Conservation (phyloP, 495 filamentous ascomycete species). For the Sordaria brevicollis region DNA sequence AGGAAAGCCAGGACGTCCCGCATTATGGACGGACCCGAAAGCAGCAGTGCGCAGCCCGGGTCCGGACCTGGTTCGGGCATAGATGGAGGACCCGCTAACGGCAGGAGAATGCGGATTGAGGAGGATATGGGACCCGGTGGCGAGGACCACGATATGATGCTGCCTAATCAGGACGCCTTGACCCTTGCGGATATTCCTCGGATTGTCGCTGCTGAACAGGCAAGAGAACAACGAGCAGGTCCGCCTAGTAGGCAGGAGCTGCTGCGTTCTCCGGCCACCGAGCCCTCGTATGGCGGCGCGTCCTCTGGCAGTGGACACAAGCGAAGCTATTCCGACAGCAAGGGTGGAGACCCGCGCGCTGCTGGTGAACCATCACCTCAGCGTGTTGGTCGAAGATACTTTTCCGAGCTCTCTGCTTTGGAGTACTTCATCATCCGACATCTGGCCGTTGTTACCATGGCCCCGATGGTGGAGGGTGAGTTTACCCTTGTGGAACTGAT, state of each 20-base stretch:
- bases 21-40: constrained; percentile 87
- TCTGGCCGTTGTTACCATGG: constrained; percentile 90
- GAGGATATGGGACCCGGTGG: constrained; percentile 9
- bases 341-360: constrained; percentile 39
- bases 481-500: constrained; percentile 94
- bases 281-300: constrained; percentile 45
- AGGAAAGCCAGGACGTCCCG: constrained; percentile 82
- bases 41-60: constrained; percentile 62
- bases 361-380: constrained; percentile 39
- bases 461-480: constrained; percentile 78
- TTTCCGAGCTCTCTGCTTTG: constrained; percentile 88
- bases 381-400: constrained; percentile 64
- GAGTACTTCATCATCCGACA: constrained; percentile 97
- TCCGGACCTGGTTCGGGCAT: constrained; percentile 59
- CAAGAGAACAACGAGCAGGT: constrained; percentile 80
- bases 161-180: constrained; percentile 82
- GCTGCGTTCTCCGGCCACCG: constrained; percentile 50
- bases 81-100: constrained; percentile 39
- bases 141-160: constrained; percentile 48
- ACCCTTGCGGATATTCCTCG: constrained; percentile 96
- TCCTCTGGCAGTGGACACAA: constrained; percentile 55
- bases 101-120: constrained; percentile 57
- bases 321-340: constrained; percentile 60
- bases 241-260: constrained; percentile 67
- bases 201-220: constrained; percentile 92